Base-by-base conservation (phyloP, 306 rosid species). In the Quercus bicolor region DNA sequence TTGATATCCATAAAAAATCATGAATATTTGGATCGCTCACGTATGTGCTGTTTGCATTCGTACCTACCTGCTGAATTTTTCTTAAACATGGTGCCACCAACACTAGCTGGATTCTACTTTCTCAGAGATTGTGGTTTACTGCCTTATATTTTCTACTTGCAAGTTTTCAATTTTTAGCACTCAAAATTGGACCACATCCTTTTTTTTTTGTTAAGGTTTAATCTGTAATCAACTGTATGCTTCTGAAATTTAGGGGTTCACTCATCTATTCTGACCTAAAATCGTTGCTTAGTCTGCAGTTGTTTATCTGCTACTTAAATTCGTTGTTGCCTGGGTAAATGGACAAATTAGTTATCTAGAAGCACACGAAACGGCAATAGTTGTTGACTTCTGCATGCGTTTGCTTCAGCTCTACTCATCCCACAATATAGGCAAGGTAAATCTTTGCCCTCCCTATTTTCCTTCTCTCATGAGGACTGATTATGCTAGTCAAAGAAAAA, bases 381-480 rank as follows among this genome's bases (percentile, higher is more conserved):
- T 91, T 76, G 88, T 92, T 79, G 79, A 90, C 82, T 94, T 94
- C 79, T 92, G 97, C 87, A 92, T 86, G 95, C 86, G 83, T 82
- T 90, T 94, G 92, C 97, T 94, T 84, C 95, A 93, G 85, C 84
- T 92, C 59, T 94, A 94, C 84, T 92, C 98, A 52, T 85, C 93
- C 72, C 97, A 94, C 84, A 94, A 94, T 82, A 89, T 94, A 75
- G 97, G 98, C 89, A 94, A 91, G 97, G 98, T 94, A 82, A 70
- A 34, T 52, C 81, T 81, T 77, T 80, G 54, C 60, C 74, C 29
- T 57, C 65, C 65, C 15, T 60, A 7, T 52, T 53, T 73, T 20
- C n/a, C 69, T 29, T 59, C 73, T 79, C 40, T 84, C 68, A 16
- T 57, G 55, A 48, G 75, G 48, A 29, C 6, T 20, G 31, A 69